Percentiles rank a stretch among this genome's conserved stretches.
Conservation (phyloP, 306 rosid species). For the Sophora flavescens region DNA sequence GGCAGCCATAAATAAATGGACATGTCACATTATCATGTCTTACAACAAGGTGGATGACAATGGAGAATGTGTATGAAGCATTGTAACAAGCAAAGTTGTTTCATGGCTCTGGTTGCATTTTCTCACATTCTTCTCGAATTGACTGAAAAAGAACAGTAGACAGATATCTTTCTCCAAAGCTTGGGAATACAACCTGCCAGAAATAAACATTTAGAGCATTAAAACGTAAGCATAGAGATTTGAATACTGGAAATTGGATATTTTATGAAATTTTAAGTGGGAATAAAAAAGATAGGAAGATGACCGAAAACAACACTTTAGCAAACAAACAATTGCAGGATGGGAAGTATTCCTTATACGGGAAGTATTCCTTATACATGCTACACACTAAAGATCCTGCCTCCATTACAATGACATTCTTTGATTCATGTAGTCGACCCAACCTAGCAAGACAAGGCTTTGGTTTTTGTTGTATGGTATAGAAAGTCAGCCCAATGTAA, state of each 20-base stretch:
- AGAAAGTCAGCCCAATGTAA: no score
- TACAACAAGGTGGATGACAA: conserved; percentile 15
- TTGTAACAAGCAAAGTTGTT: conserved; percentile 8
- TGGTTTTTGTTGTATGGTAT: no score
- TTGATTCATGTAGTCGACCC: no score
- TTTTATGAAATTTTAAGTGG: not conserved
- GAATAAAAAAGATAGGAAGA: not conserved
- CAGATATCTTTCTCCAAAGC: conserved; percentile 92
- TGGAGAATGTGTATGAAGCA: conserved; percentile 36
- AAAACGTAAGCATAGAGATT: not conserved
- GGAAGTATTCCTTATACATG: not conserved
- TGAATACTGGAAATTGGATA: not conserved
- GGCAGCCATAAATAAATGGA: conserved; percentile 16
- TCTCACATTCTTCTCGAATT: conserved; percentile 92
- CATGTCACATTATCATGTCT: conserved; percentile 34
- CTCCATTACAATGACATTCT: no score
- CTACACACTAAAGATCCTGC: not conserved
- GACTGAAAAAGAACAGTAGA: conserved; percentile 86
- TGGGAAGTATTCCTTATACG: not conserved
- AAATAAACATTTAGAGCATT: conserved; percentile 12
- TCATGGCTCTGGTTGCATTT: conserved; percentile 93
- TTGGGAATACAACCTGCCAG: conserved; percentile 85
- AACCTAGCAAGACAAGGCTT: no score
- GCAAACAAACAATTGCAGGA: not conserved
- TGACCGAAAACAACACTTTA: not conserved